Evolutionary conservation across 805 yeast species (phyloP), one percentile per base, ranked within the genome.

Genomic region (Nakazawaea wyomingensis): DNA sequence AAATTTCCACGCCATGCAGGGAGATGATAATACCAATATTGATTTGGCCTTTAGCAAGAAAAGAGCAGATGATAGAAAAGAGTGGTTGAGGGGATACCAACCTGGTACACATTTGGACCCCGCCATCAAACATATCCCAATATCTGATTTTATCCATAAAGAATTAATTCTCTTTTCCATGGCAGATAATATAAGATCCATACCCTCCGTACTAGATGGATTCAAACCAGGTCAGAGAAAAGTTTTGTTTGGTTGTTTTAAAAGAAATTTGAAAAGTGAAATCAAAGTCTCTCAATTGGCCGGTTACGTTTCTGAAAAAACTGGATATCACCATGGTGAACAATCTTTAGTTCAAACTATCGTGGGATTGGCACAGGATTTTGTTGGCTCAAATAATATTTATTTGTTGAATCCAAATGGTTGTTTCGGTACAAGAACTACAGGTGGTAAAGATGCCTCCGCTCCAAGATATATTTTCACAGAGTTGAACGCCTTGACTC

Each of bases 361-460:
- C 58, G 78, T 93, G 55, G 95, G 96, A 5, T 66, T 93, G 59
- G 99, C 99, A 1, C 99, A 93, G 61, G 89, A 88, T 61, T 93
- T 86, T 57, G 83, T 91, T 38, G 99, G 99, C 9, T 73, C 96
- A 6, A 93, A 93, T 57, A 93, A 93, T 56, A 65, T 93, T 53
- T 85, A 93, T 60, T 56, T 88, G 41, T 68, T 93, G 54, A 74
- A 79, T 59, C 99, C 99, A 37, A 85, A 84, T 60, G 99, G 99
- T 72, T 82, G 88, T 27, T 93, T 93, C 60, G 99, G 99, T 74
- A 82, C 96, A 1, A 80, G 99, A 65, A 90, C 93, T 20, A 74
- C 87, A 20, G 99, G 99, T 63, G 99, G 99, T 69, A 93, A 93
- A 61, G 99, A 93, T 69, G 93, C 90, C 13, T 85, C 98, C n/a